These are phyloP conservation scores for Ambrosia hybrid DNA, from an alignment of 140 eudicot species.

Conservation along the genomic window DNA sequence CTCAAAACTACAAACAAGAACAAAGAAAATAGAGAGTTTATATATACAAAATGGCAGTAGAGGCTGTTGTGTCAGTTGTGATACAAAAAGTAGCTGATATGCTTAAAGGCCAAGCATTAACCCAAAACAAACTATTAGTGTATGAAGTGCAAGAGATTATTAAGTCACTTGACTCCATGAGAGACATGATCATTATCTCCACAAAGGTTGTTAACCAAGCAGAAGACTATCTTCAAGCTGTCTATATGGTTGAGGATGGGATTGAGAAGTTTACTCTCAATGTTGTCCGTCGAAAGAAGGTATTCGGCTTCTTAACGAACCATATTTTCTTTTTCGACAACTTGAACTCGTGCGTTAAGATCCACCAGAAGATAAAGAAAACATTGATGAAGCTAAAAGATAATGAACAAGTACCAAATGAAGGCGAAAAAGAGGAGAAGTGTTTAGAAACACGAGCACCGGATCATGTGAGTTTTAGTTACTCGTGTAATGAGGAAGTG, in stretches of 20 bases:
- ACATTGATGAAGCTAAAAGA: constrained; percentile 21
- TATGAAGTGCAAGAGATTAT: constrained; percentile 33
- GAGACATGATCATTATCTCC: constrained; percentile 24
- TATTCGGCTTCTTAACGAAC: constrained; percentile 34
- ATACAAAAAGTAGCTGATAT: constrained; percentile 43
- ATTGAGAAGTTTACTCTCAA: constrained; percentile 39
- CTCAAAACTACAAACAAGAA: neutral
- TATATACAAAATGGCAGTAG: constrained; percentile 37
- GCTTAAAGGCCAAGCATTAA: constrained; percentile 29
- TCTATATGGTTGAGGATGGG: constrained; percentile 41
- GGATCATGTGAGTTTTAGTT: constrained; percentile 21
- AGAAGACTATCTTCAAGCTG: constrained; percentile 18
- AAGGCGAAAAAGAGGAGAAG: constrained; percentile 13
- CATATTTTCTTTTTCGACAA: constrained; percentile 40
- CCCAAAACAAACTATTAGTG: constrained; percentile 26
- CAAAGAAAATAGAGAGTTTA: neutral
- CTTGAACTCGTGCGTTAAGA: constrained; percentile 39
- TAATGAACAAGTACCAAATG: neutral
- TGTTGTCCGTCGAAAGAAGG: constrained; percentile 30
- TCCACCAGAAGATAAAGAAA: constrained; percentile 34
- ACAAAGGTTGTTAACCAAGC: constrained; percentile 11
- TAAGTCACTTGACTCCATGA: constrained; percentile 33
- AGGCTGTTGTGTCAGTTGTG: constrained; percentile 39
- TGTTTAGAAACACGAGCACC: neutral
- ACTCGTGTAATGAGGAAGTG: constrained; percentile 29